These are phyloP conservation scores for Hypoxylon trugodes DNA, from an alignment of 495 filamentous ascomycete genomes.

Conservation along the genomic window DNA sequence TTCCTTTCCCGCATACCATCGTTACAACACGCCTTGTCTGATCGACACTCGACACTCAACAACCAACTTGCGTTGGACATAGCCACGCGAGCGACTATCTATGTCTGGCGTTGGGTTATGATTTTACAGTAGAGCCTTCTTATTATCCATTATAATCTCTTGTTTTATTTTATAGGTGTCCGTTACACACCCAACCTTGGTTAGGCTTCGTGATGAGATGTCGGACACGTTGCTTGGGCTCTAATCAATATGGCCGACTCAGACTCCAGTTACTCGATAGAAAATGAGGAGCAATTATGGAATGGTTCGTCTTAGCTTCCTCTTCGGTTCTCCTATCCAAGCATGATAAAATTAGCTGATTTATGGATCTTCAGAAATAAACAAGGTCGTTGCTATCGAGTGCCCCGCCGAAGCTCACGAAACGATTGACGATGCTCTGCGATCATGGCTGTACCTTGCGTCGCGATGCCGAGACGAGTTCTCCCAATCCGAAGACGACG, in stretches of 20 bases:
- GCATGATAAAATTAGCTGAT: background rate
- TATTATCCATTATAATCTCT: slow-evolving; percentile 12
- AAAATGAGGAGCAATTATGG: slow-evolving; percentile 95
- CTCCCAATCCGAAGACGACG: slow-evolving; percentile 82
- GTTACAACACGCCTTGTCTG: background rate
- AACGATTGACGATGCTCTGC: slow-evolving; percentile 84
- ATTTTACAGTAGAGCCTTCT: slow-evolving; percentile 9
- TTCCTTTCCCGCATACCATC: too few relatives aligned
- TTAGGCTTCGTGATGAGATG: slow-evolving; percentile 32
- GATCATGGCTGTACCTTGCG: slow-evolving; percentile 82
- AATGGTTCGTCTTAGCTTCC: slow-evolving; percentile 65
- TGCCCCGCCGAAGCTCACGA: slow-evolving; percentile 73
- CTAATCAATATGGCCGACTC: slow-evolving; percentile 62
- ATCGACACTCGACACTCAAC: slow-evolving; percentile 5
- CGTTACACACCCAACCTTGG: background rate
- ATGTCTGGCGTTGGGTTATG: slow-evolving; percentile 20
- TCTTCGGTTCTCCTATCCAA: background rate
- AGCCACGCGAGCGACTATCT: slow-evolving; percentile 21
- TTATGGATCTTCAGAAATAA: slow-evolving; percentile 73
- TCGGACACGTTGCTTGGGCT: slow-evolving; percentile 22
- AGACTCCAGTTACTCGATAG: slow-evolving; percentile 72
- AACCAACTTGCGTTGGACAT: background rate
- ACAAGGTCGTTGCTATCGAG: slow-evolving; percentile 75
- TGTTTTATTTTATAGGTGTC: slow-evolving; percentile 16
- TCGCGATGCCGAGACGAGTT: slow-evolving; percentile 83